phyloP scores from a whole-genome alignment of 768 basidiomycete genomes.

The Rhizopogon vinicolor region DNA sequence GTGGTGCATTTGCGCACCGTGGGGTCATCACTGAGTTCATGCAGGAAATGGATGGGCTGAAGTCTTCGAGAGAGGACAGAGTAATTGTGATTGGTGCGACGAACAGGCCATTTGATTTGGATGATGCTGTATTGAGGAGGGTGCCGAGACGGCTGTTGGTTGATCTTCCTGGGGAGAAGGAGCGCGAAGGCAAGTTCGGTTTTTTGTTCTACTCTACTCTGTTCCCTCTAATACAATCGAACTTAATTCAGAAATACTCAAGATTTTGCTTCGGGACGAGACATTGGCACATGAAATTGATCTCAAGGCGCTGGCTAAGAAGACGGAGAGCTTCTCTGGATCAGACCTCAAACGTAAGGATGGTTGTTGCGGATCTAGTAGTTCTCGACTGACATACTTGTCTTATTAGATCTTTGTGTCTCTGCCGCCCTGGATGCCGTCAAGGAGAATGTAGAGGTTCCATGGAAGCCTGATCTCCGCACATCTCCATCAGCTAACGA shows the following conservation, averaged over 20 bases:
- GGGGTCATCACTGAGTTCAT: slow-evolving; percentile 91
- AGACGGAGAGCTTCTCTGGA: slow-evolving; percentile 86
- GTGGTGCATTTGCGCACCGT: slow-evolving; percentile 78
- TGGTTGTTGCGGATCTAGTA: neutral
- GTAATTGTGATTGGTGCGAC: slow-evolving; percentile 94
- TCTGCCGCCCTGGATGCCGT: slow-evolving; percentile 89
- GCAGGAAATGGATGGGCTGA: slow-evolving; percentile 96
- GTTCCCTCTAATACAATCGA: slow-evolving; percentile 1
- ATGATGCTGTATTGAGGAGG: slow-evolving; percentile 88
- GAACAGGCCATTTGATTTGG: slow-evolving; percentile 85
- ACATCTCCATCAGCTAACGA: slow-evolving; percentile 1
- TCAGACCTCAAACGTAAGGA: slow-evolving; percentile 90
- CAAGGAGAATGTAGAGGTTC: slow-evolving; percentile 77
- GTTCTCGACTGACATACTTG: neutral
- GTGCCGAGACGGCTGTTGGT: slow-evolving; percentile 83
- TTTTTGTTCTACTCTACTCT: neutral
- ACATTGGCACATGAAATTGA: slow-evolving; percentile 60
- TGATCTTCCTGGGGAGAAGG: slow-evolving; percentile 83
- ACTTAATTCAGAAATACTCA: slow-evolving; percentile 65
- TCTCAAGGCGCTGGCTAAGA: slow-evolving; percentile 52
- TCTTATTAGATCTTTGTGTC: slow-evolving; percentile 81
- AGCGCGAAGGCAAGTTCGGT: slow-evolving; percentile 64
- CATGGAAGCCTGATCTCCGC: slow-evolving; percentile 49
- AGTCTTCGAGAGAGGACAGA: slow-evolving; percentile 70
- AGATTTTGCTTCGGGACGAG: slow-evolving; percentile 85